These are phyloP conservation scores for Linum lewisii DNA, from an alignment of 345 rosid species.

Conservation along the genomic window DNA sequence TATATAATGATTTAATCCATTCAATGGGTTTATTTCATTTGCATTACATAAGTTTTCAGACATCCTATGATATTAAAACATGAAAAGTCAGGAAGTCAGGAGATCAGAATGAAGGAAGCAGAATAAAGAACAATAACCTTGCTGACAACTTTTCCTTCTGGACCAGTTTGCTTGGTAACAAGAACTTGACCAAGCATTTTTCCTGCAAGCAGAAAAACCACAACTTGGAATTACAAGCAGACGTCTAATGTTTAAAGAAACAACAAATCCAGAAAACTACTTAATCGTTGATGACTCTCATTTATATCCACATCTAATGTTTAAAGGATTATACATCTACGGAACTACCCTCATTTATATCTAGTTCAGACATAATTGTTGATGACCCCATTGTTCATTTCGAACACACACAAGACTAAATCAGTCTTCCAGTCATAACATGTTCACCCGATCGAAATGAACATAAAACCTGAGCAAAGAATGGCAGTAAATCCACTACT, in stretches of 20 bases:
- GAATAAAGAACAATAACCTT: conserved; percentile 41
- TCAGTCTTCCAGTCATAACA: neutral
- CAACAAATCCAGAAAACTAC: neutral
- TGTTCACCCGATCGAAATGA: neutral
- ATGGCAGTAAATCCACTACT: neutral
- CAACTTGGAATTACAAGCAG: neutral
- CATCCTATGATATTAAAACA: too few species aligned
- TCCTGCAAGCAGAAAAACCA: conserved; percentile 33
- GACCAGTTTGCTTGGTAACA: conserved; percentile 95
- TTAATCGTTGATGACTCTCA: too few species aligned
- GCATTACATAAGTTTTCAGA: too few species aligned
- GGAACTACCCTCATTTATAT: too few species aligned
- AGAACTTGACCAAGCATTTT: conserved; percentile 97
- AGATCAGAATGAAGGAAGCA: neutral
- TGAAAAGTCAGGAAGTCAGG: neutral
- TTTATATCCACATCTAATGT: too few species aligned
- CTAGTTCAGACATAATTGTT: too few species aligned
- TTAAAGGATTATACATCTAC: too few species aligned
- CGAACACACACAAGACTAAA: neutral
- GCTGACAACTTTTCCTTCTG: conserved; percentile 97
- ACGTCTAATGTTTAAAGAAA: neutral
- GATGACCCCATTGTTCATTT: neutral
- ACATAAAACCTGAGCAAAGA: neutral
- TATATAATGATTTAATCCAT: neutral
- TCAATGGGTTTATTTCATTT: too few species aligned